Evolutionary conservation across 129 eudicot genomes (phyloP), one percentile per base, ranked within the genome.

Genomic region (Flaveria trinervia): DNA sequence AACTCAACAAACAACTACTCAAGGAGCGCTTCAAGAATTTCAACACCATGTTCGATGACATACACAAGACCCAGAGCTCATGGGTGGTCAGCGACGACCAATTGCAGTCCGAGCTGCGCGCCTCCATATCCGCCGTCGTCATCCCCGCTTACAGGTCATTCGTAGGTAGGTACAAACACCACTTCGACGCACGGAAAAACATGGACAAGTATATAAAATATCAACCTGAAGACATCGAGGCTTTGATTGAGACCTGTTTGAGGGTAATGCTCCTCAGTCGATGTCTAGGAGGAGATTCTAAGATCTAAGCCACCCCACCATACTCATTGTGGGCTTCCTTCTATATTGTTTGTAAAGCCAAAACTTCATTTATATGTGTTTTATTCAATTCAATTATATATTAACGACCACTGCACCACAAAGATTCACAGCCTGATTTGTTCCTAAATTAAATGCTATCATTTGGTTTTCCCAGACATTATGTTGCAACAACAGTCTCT

Each of bases 81-180:
- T 94, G 98, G 98, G 89, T 94, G 33, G 97, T 94, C 52, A 89
- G 90, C 61, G 98, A 94, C 36, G 92, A 83, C 69, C 98, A 94
- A 43, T 84, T 94, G 41, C 83, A 86, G 68, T 94, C 97, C 33
- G 98, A 94, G 90, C 92, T 94, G 0, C 77, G 96, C 26, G 95
- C 88, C 3, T 89, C 98, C 0, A 82, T 94, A 71, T 77, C 98
- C 9, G 93, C 88, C 0, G 88, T 94, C 50, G 91, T 94, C 62
- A 91, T 89, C 5, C 98, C 98, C 49, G 98, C 98, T 0, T 94
- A 94, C 62, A 78, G 98, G 16, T 85, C 98, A 3, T 94, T 94
- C 60, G 44, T 94, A 1, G 97, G 92, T 73, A 84, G 98, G 81
- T 94, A 89, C 56, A 84, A 74, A 78, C 93, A 94, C 56, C 77